Base-by-base conservation (phyloP, 164 flowering plant genomes). In the Malania oleifera region DNA sequence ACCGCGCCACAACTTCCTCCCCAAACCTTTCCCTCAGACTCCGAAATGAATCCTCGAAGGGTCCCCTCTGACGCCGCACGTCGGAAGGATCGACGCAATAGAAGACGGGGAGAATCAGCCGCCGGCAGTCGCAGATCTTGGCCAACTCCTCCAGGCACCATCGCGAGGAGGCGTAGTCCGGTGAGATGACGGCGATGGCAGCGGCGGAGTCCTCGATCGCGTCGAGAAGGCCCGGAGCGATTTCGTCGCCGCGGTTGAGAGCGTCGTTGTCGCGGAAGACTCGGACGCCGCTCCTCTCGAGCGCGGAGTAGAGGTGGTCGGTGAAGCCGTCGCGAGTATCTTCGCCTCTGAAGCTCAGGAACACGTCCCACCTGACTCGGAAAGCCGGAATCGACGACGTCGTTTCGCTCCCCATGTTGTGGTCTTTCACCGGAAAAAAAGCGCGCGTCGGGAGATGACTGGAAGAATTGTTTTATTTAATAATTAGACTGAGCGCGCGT, bases 81-180 rank as follows among this genome's bases (percentile, higher is more conserved):
- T 72, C 39, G 0, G 75, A 71, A 0, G 80, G 80, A 28, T 72
- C 67, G 22, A 79, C 77, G 3, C 38, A 12, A 70, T 74, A 72
- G 57, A 79, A 76, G 4, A 79, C 71, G 1, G 83, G 80, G 17
- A 79, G 63, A 0, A 78, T n/a, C 46, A 66, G 39, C 31, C 66
- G 62, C 49, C 57, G 23, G 45, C 55, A 14, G 11, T 67, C 73
- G 51, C 50, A 23, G 20, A 79, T 65, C 63, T 35, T 59, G 43
- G 80, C 64, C 1, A 76, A 69, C 48, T 76, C 80, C 34, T 69
- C 62, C 10, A 79, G 67, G 62, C 83, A 75, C 75, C 80, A 71
- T 7, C 41, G 25, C 1, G 80, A 75, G 0, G 41, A 14, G 3
- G 78, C 80, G 58, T 79, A 79, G 24, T 56, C 31, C 28, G 22